Conservation (phyloP, 2,329 filamentous ascomycete genomes). For the Beauveria varroae region DNA sequence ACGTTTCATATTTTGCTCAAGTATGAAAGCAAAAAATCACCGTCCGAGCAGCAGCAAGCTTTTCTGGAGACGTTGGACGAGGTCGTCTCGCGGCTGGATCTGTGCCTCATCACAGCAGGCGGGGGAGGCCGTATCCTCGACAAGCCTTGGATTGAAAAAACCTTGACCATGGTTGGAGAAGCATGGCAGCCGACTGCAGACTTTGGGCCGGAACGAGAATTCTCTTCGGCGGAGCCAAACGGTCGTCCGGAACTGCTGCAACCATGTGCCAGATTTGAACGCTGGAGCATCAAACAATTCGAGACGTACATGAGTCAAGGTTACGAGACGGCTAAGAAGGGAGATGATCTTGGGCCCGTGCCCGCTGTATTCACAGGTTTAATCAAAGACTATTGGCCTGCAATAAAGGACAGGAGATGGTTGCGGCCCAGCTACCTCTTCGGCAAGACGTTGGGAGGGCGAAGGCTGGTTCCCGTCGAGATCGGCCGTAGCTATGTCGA, state of each 20-base stretch:
- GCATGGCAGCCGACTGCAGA: conserved; percentile 15
- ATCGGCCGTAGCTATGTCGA: conserved; percentile 84
- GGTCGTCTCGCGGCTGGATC: conserved; percentile 62
- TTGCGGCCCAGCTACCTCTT: conserved; percentile 65
- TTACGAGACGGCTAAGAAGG: not conserved
- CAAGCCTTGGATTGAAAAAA: conserved; percentile 41
- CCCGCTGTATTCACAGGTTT: conserved; percentile 66
- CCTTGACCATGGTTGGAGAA: conserved; percentile 36
- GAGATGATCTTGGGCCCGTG: conserved; percentile 27
- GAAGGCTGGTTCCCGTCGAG: conserved; percentile 78
- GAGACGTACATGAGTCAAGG: conserved; percentile 49
- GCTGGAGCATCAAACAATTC: conserved; percentile 51
- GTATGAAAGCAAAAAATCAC: not conserved
- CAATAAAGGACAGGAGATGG: conserved; percentile 63
- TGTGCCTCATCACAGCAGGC: conserved; percentile 68
- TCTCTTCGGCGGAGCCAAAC: conserved; percentile 23
- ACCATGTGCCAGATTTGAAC: conserved; percentile 23
- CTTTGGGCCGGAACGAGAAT: conserved; percentile 10
- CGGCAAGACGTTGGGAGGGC: conserved; percentile 64
- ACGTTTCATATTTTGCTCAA: conserved; percentile 34
- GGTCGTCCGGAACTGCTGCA: conserved; percentile 20
- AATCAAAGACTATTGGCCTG: conserved; percentile 64
- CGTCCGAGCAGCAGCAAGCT: conserved; percentile 13
- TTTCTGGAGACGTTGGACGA: conserved; percentile 34
- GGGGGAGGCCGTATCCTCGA: conserved; percentile 47